Conservation (phyloP, 2,329 filamentous ascomycete genomes). For the Stylonectria norvegica region DNA sequence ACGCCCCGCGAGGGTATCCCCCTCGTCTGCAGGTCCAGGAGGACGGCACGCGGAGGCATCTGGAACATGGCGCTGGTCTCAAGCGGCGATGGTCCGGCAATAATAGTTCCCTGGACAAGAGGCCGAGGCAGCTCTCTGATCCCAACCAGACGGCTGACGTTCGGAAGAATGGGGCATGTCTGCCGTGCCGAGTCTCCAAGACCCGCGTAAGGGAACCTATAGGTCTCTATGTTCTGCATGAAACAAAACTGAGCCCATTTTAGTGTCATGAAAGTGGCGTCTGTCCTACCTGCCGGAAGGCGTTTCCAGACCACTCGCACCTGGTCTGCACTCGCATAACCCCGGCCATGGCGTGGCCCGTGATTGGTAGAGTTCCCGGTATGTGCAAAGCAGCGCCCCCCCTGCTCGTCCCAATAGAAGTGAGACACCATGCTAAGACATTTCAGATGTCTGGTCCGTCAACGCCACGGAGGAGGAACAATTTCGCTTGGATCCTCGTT, state of each 20-base stretch:
- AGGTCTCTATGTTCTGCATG: slow-evolving; percentile 11
- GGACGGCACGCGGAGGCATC: slow-evolving; percentile 22
- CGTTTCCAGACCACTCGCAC: slow-evolving; percentile 39
- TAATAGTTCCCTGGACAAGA: slow-evolving; percentile 34
- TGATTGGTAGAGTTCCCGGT: slow-evolving; percentile 38
- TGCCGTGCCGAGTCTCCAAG: slow-evolving; percentile 47
- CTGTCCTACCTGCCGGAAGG: slow-evolving; percentile 41
- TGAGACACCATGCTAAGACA: slow-evolving; percentile 27
- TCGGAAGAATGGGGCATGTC: slow-evolving; percentile 47
- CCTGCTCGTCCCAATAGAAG: slow-evolving; percentile 10
- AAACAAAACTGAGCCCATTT: slow-evolving; percentile 27
- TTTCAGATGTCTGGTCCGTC: slow-evolving; percentile 37
- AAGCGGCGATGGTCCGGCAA: slow-evolving; percentile 37
- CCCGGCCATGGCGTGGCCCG: slow-evolving; percentile 36
- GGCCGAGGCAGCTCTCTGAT: slow-evolving; percentile 36
- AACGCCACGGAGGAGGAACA: slow-evolving; percentile 34
- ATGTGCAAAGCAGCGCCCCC: slow-evolving; percentile 24
- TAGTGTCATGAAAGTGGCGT: slow-evolving; percentile 41
- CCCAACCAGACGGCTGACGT: slow-evolving; percentile 47
- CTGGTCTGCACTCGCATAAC: slow-evolving; percentile 39
- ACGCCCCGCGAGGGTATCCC: slow-evolving; percentile 29
- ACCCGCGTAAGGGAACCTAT: slow-evolving; percentile 40
- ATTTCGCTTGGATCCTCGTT: slow-evolving; percentile 33
- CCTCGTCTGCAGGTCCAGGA: slow-evolving; percentile 31
- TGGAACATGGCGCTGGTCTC: slow-evolving; percentile 27